Conservation (phyloP, 169 alveolate genomes). For the Cyclospora cayetanensis region DNA sequence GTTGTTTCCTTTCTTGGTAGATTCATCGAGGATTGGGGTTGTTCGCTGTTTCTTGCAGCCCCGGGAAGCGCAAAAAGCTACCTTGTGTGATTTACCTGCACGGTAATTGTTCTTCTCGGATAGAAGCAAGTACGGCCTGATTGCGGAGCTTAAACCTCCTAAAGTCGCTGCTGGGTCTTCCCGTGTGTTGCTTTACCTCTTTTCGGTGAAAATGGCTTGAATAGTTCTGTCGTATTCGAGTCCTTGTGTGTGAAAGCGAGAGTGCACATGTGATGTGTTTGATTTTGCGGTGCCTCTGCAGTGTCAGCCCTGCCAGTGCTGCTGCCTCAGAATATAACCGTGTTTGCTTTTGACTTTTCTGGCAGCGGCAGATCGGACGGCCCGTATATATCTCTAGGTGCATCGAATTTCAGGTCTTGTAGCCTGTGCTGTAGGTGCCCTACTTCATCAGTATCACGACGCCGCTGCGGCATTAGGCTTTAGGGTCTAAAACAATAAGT, state of each 20-base stretch:
- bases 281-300: neutral
- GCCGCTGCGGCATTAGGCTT: constrained; percentile 4
- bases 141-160: neutral
- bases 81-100: constrained; percentile 95
- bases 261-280: neutral
- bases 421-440: neutral
- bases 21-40: constrained; percentile 11
- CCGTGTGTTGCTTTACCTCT: neutral
- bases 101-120: constrained; percentile 92
- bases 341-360: constrained; percentile 91
- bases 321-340: constrained; percentile 88
- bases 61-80: constrained; percentile 78
- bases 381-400: constrained; percentile 54
- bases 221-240: neutral
- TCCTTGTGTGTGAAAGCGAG: neutral
- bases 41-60: constrained; percentile 6
- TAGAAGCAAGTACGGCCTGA: constrained; percentile 82
- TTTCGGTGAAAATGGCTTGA: neutral
- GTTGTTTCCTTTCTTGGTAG: too few species aligned
- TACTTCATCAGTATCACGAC: too few species aligned
- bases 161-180: neutral
- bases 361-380: constrained; percentile 90
- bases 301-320: constrained; percentile 85
- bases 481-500: neutral
- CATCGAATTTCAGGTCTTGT: neutral